phyloP scores from a whole-genome alignment of 73 alveolate genomes.

The Tetrahymena thermophila region DNA sequence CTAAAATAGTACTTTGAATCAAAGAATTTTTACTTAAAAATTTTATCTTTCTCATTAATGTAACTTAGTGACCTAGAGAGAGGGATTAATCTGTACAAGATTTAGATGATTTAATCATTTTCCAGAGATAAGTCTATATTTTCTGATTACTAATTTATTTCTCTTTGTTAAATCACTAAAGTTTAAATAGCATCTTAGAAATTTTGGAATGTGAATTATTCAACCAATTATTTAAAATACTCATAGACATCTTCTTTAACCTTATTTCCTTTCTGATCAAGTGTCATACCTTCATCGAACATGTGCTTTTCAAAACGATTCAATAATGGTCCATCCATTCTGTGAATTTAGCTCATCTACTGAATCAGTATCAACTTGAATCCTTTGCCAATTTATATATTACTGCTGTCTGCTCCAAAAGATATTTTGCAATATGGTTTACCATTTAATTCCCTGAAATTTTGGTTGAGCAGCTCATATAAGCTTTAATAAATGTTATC shows the following conservation, averaged over 20 bases:
- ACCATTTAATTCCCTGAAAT: not conserved
- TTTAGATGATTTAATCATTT: not conserved
- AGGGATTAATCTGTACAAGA: not conserved
- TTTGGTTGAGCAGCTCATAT: slow-evolving; percentile 23
- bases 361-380: not conserved
- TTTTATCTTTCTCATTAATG: not conserved
- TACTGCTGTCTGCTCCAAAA: slow-evolving; percentile 13
- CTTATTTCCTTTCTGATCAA: not conserved
- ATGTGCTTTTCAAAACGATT: not conserved
- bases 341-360: not conserved
- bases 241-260: not conserved
- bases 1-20: not conserved
- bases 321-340: not conserved
- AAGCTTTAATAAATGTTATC: slow-evolving; percentile 22
- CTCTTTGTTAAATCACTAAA: not conserved
- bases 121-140: not conserved
- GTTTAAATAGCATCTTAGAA: not conserved
- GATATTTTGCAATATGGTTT: slow-evolving; percentile 5
- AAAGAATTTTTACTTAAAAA: not conserved
- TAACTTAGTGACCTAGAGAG: not conserved
- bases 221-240: not conserved
- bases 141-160: not conserved
- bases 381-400: not conserved
- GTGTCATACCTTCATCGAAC: not conserved
- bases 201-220: not conserved